Evolutionary conservation across 805 yeast genomes (phyloP), one percentile per base, ranked within the genome.

Genomic region (Suhomyces kilbournensis): DNA sequence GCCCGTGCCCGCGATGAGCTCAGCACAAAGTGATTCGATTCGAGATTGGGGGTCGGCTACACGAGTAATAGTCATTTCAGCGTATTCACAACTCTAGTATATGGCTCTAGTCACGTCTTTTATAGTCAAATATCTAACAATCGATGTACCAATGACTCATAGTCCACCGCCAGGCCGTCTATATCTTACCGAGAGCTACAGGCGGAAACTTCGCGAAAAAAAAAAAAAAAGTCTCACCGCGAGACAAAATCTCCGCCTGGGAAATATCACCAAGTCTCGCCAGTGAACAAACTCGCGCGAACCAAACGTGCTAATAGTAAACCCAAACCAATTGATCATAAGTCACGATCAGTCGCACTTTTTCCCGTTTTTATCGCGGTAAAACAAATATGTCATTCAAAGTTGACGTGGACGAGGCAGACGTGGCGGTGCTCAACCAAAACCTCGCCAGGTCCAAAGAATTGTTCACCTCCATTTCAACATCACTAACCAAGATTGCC

Each of bases 371-470:
- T n/a, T n/a, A n/a, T n/a, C n/a, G n/a, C n/a, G n/a, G n/a, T n/a
- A n/a, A n/a, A n/a, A n/a, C n/a, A n/a, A n/a, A n/a, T 22, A 57
- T 57, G 60, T 49, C 55, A 8, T 53, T 53, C 44, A 51, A 50
- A 42, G 68, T 83, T 25, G 92, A 86, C 60, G 73, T 84, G 2
- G 92, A 88, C 61, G 93, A 86, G 64, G 91, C 92, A 2, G 97
- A 90, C 59, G 84, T 90, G 32, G 85, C 90, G 2, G 91, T 91
- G 4, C 77, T 91, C 30, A 87, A 89, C 49, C 94, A 88, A 61
- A 85, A 87, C 50, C 74, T 92, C 32, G 68, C 76, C 47, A 79
- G 82, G 50, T 81, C 90, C 3, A 78, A 80, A 39, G 75, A 74
- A 17, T 68, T 90, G 40, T 80, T 90, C 8, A 62, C 67, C 1